Percentiles rank a stretch among this genome's conserved stretches.
These are phyloP conservation scores for Wickerhamomyces alni DNA, from an alignment of 805 yeast genomes.

Conservation along the genomic window DNA sequence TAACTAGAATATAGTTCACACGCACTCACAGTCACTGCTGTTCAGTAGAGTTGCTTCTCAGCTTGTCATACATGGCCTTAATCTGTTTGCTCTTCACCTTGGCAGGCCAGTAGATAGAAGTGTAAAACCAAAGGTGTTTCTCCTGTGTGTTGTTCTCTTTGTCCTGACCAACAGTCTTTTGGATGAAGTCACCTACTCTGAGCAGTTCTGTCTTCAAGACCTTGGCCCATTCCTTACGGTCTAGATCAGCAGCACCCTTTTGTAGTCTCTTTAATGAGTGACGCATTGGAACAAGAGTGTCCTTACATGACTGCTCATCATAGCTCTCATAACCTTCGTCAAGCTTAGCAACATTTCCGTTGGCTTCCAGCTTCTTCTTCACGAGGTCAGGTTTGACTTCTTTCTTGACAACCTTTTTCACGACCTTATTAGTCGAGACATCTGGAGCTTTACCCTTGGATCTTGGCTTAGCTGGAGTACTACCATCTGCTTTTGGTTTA, in stretches of 20 bases:
- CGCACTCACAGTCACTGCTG: constrained; percentile 1
- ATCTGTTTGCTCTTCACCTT: constrained; percentile 70
- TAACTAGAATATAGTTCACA: not conserved
- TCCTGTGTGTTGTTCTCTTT: constrained; percentile 34
- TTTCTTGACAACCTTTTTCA: constrained; percentile 6
- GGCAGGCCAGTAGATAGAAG: constrained; percentile 83
- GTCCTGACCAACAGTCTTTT: constrained; percentile 27
- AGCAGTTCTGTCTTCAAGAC: constrained; percentile 61
- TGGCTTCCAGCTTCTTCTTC: constrained; percentile 3
- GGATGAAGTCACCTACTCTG: constrained; percentile 71
- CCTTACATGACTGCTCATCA: constrained; percentile 69
- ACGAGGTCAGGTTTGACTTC: not conserved
- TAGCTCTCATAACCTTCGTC: constrained; percentile 64
- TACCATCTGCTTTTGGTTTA: constrained; percentile 18
- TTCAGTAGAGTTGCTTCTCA: constrained; percentile 26
- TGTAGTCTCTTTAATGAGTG: constrained; percentile 60
- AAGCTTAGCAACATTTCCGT: constrained; percentile 3
- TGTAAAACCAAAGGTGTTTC: constrained; percentile 80
- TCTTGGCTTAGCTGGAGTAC: constrained; percentile 7
- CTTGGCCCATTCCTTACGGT: constrained; percentile 72
- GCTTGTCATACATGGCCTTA: constrained; percentile 67
- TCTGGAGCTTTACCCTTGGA: constrained; percentile 1
- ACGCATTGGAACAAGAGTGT: constrained; percentile 57
- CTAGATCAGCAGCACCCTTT: constrained; percentile 67
- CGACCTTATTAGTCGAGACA: not conserved